phyloP scores from a whole-genome alignment of 371 early-diverging fungal species.

The Syncephalastrum monosporum region DNA sequence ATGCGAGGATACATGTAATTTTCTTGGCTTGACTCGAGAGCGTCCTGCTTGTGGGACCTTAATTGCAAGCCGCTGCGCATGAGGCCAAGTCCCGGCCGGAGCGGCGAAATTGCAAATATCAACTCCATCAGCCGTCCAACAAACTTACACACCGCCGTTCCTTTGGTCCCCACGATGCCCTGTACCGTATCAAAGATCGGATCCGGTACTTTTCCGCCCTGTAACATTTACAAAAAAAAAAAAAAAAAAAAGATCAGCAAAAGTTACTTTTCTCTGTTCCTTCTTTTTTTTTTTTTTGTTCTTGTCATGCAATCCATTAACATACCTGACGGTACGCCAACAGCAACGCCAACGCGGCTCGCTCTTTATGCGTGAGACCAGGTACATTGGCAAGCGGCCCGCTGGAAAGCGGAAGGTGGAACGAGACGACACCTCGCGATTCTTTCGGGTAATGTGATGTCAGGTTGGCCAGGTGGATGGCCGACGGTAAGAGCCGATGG shows the following conservation, averaged over 20 bases:
- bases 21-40: conserved; percentile 3
- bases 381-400: conserved; percentile 60
- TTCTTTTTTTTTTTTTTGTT: too few relatives aligned
- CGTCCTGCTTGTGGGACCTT: neutral
- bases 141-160: conserved; percentile 40
- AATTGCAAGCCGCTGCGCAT: conserved; percentile 24
- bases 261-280: too few relatives aligned
- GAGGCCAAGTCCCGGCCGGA: conserved; percentile 38
- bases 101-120: conserved; percentile 42
- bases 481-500: conserved; percentile 51
- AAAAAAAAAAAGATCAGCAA: too few relatives aligned
- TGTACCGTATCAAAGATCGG: conserved; percentile 40
- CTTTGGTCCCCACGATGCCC: conserved; percentile 37
- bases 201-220: conserved; percentile 55
- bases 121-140: conserved; percentile 47
- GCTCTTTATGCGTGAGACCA: conserved; percentile 56
- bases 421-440: conserved; percentile 57
- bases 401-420: conserved; percentile 59
- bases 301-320: too few relatives aligned
- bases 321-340: conserved; percentile 41
- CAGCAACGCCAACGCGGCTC: conserved; percentile 53
- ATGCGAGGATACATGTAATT: conserved; percentile 13
- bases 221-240: too few relatives aligned
- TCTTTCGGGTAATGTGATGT: conserved; percentile 61
- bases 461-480: conserved; percentile 54